Evolutionary conservation across 2,329 filamentous ascomycete genomes (phyloP), one percentile per base, ranked within the genome.

Genomic region (Elsinoe necatrix): DNA sequence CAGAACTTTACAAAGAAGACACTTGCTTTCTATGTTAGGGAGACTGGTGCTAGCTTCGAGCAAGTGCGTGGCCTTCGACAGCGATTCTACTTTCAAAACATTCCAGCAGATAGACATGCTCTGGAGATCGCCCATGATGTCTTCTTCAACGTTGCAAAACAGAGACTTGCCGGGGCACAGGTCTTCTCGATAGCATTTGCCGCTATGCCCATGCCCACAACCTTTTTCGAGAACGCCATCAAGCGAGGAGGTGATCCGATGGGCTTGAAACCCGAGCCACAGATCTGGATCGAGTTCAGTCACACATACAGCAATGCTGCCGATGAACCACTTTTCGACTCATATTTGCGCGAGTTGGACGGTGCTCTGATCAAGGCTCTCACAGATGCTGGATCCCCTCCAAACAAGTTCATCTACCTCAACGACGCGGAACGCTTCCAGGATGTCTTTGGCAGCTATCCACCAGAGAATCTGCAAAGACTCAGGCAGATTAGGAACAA

Each of bases 381-480:
- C 8, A 57, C 55, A 16, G 52, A 61, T 59, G 71, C 63, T 4
- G 67, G 73, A 55, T 71, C 34, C 25, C 20, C 4, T 4, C 20
- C 9, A 4, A 50, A 60, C 3, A 60, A 61, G 14, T 63, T 63
- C 54, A 57, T 64, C 7, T 64, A 66, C 45, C 61, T 65, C 55
- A 65, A 69, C 61, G 66, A 67, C 35, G 70, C 76, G 61, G 68
- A 67, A 1, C 63, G 72, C 59, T 75, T 67, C 62, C 65, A 74
- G 62, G 50, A 68, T 31, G 67, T 67, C 1, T 76, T 75, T 61
- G 76, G 71, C 58, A 73, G 74, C 66, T 29, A 62, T 66, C 2
- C 55, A 60, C 1, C 63, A 3, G 57, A 54, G 3, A 76, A 73
- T 58, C 75, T 75, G 47, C 59, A 59, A 1, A 63, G 58, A 1